phyloP scores from a whole-genome alignment of 306 rosid species.

The Medicago lupulina region DNA sequence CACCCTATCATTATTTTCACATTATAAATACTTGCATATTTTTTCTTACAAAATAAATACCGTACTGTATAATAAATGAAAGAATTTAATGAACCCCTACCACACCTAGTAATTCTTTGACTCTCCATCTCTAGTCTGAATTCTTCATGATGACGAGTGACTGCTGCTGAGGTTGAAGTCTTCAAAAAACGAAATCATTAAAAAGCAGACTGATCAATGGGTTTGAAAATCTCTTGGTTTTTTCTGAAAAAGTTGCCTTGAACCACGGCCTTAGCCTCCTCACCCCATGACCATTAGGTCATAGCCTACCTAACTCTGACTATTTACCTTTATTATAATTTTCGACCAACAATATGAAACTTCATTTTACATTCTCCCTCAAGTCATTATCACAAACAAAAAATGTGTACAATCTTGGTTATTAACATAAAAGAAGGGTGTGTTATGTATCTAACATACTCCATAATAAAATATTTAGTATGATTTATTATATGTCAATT shows the following conservation, averaged over 20 bases:
- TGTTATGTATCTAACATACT: too few relatives aligned
- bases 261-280: conserved; percentile 39
- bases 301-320: conserved; percentile 45
- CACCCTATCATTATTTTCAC: not conserved
- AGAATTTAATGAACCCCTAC: conserved; percentile 18
- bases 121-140: conserved; percentile 6
- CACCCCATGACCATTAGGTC: conserved; percentile 43
- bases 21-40: too few relatives aligned
- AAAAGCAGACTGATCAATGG: conserved; percentile 37
- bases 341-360: conserved; percentile 26
- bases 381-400: too few relatives aligned
- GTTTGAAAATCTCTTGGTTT: conserved; percentile 40
- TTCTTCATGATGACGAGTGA: conserved; percentile 23
- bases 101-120: not conserved
- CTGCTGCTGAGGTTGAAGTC: conserved; percentile 43
- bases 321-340: conserved; percentile 20
- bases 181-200: conserved; percentile 58
- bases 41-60: too few relatives aligned
- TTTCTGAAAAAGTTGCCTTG: conserved; percentile 51
- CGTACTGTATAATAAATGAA: conserved; percentile 9
- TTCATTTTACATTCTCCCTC: too few relatives aligned
- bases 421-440: too few relatives aligned
- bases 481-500: too few relatives aligned
- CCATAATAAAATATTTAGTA: too few relatives aligned
- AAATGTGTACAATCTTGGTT: too few relatives aligned